Conservation (phyloP, 148 eudicot genomes). For the Rhododendron henanense region DNA sequence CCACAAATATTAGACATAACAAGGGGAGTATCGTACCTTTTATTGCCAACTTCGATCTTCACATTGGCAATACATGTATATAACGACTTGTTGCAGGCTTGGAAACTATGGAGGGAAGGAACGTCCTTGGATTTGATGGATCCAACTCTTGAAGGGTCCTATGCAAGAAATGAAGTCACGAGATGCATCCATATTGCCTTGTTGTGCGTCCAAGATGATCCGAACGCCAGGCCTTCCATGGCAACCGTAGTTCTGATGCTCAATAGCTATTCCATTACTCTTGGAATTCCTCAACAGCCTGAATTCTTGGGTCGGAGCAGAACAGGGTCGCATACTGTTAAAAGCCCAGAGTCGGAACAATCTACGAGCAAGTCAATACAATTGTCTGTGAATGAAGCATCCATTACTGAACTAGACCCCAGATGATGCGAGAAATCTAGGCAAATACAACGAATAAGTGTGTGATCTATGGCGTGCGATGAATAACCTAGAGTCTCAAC, state of each 20-base stretch:
- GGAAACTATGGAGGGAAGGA: constrained; percentile 29
- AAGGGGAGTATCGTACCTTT: neutral
- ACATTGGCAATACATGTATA: too few relatives aligned
- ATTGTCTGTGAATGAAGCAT: neutral
- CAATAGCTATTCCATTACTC: constrained; percentile 17
- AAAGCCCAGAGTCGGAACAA: neutral
- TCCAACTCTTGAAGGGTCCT: constrained; percentile 19
- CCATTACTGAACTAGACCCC: neutral
- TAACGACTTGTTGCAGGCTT: constrained; percentile 16
- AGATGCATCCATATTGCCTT: constrained; percentile 38
- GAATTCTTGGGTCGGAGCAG: neutral
- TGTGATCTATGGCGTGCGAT: too few relatives aligned
- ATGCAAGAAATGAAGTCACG: constrained; percentile 20
- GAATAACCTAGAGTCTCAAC: too few relatives aligned
- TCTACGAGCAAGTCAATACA: neutral
- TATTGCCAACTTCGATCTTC: neutral
- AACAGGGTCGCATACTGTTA: neutral
- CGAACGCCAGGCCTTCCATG: constrained; percentile 36
- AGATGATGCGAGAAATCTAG: neutral
- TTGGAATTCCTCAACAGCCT: constrained; percentile 27
- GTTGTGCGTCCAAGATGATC: constrained; percentile 38
- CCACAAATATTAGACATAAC: neutral
- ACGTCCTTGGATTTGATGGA: constrained; percentile 25
- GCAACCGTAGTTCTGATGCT: constrained; percentile 24
- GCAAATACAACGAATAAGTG: neutral